Conservation (phyloP, 805 yeast species). For the Ogataea naganishii region DNA sequence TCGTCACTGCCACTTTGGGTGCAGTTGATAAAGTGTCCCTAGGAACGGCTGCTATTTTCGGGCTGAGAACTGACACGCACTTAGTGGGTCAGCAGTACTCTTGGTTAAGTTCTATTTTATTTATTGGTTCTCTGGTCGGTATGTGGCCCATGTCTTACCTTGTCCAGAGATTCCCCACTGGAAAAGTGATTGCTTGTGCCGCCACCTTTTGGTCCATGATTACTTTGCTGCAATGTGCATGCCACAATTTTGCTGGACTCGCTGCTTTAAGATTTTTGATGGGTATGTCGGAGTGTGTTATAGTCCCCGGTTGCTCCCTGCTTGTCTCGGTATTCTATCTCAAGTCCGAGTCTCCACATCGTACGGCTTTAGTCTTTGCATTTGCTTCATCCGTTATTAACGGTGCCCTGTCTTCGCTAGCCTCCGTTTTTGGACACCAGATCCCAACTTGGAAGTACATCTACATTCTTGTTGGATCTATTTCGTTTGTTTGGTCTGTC, state of each 20-base stretch:
- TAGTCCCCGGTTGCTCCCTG: constrained; percentile 24
- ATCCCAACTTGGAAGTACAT: constrained; percentile 32
- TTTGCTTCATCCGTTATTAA: constrained; percentile 16
- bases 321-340: constrained; percentile 22
- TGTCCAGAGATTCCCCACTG: constrained; percentile 48
- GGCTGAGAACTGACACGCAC: constrained; percentile 36
- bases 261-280: constrained; percentile 38
- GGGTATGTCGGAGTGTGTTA: constrained; percentile 31
- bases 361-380: constrained; percentile 25
- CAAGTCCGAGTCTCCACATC: constrained; percentile 14
- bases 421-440: constrained; percentile 24
- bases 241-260: constrained; percentile 29
- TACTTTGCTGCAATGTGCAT: constrained; percentile 36
- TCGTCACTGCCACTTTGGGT: constrained; percentile 37
- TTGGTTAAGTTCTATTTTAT: constrained; percentile 36
- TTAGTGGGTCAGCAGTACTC: constrained; percentile 32
- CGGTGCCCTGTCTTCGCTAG: constrained; percentile 24
- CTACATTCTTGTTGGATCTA: constrained; percentile 33
- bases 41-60: constrained; percentile 47
- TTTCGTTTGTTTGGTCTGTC: constrained; percentile 27
- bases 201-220: constrained; percentile 46
- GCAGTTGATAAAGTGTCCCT: constrained; percentile 49
- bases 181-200: constrained; percentile 36
- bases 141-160: constrained; percentile 37
- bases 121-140: constrained; percentile 43